Evolutionary conservation across 2,329 filamentous ascomycete genomes (phyloP), one percentile per base, ranked within the genome.

Genomic region (Leptographium wingfieldii): DNA sequence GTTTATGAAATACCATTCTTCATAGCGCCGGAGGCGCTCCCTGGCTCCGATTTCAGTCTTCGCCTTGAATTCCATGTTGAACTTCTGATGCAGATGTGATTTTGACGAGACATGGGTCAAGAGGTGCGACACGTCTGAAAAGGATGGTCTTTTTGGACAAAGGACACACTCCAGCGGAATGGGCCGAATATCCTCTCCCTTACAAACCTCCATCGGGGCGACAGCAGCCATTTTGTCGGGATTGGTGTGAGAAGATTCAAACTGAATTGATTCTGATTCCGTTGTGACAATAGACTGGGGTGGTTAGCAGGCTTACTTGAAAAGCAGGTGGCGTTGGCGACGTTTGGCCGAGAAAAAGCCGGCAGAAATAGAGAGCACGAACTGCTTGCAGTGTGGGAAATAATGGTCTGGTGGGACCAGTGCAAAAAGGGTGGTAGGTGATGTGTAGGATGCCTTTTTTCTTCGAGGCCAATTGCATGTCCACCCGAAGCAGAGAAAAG

Each of bases 101-200:
- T 96, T 96, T 64, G 92, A 96, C 62, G 88, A 84, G 63, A 96
- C 83, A 69, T 97, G 92, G 14, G 92, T 97, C 69, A 97, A 82
- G 46, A 96, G 78, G 72, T 96, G 92, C 40, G 92, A 96, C 53
- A 91, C 79, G 72, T 97, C 92, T 60, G 90, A 95, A 74, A 96
- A 96, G 35, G 74, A 81, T 48, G 90, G 89, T 62, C 80, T 81
- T 65, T 86, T 89, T 43, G 88, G 86, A 70, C 92, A 97, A 66
- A 96, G 86, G 68, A 80, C 85, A 81, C 92, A 97, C 66, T 83
- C 75, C 56, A 96, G 82, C 60, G 87, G 84, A 61, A 91, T 85
- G 55, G 70, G 16, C 52, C 58, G 57, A 33, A 63, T 59, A 57
- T 59, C 49, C 25, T 35, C 53, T 19, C 27, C 63, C 56, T 60